phyloP scores from a whole-genome alignment of 179 eudicot species.

The Silene coronaria region DNA sequence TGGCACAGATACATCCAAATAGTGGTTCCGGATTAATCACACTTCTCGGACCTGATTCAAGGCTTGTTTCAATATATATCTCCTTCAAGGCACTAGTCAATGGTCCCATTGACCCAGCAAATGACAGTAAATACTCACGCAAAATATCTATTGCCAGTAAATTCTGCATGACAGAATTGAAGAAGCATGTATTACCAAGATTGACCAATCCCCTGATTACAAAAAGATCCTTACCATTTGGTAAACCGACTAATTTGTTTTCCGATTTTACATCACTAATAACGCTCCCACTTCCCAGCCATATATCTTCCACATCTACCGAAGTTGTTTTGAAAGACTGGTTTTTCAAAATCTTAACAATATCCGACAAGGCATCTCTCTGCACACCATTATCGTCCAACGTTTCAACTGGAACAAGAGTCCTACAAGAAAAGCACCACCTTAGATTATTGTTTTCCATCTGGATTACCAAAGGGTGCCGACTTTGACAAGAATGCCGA shows the following conservation, averaged over 20 bases:
- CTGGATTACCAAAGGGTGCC: slow-evolving; percentile 67
- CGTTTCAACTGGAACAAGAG: slow-evolving; percentile 47
- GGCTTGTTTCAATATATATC: slow-evolving; percentile 46
- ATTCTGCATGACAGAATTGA: slow-evolving; percentile 86
- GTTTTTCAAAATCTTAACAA: slow-evolving; percentile 56
- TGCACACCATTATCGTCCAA: slow-evolving; percentile 38
- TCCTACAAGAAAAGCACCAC: slow-evolving; percentile 76
- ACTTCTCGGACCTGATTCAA: slow-evolving; percentile 38
- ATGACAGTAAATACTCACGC: slow-evolving; percentile 43
- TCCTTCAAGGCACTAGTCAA: slow-evolving; percentile 64
- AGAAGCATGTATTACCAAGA: slow-evolving; percentile 94
- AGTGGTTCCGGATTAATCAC: slow-evolving; percentile 65
- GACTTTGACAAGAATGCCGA: slow-evolving; percentile 61
- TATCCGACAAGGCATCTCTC: slow-evolving; percentile 40
- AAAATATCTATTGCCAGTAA: slow-evolving; percentile 59
- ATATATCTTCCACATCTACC: slow-evolving; percentile 69
- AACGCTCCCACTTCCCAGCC: slow-evolving; percentile 75
- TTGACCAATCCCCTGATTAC: slow-evolving; percentile 67
- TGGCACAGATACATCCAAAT: slow-evolving; percentile 63
- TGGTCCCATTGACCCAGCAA: slow-evolving; percentile 60
- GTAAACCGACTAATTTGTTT: slow-evolving; percentile 18
- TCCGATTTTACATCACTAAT: slow-evolving; percentile 39
- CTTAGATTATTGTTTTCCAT: slow-evolving; percentile 58
- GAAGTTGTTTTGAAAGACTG: slow-evolving; percentile 37
- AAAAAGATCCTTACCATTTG: slow-evolving; percentile 36